Base-by-base conservation (phyloP, 306 rosid genomes). In the Rubus idaeus region DNA sequence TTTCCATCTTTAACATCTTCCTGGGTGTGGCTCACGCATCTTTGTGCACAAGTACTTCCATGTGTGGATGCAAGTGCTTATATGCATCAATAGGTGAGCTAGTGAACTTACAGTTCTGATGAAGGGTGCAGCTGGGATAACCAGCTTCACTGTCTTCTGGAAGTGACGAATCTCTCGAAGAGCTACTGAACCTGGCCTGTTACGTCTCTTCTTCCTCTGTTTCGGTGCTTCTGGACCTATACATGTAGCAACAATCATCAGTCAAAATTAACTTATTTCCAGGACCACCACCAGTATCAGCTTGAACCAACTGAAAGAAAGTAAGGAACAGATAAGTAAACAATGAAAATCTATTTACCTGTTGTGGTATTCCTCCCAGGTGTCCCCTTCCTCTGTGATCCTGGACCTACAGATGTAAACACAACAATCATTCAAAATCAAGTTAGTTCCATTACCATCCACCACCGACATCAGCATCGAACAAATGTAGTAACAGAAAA, bases 81-180 rank as follows among this genome's bases (percentile, higher is more conserved):
- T 10, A 17, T 14, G 70, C 55, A 11, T 10, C 18, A 45, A 13
- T 50, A 12, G 69, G 70, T 18, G 57, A 51, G 58, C 10, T 39
- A 42, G 39, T 18, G 53, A 73, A 83, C 97, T 84, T 78, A 92
- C 97, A 46, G 85, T 68, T 88, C 96, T 87, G 42, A 93, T 80
- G 77, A 93, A 93, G 3, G 90, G 87, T 60, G 91, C 89, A 78
- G 84, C 80, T 50, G 98, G 98, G 61, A 93, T 79, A 42, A 93
- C 60, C 82, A 89, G 80, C 5, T 77, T 44, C 71, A 71, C 52
- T 52, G 83, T 40, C 79, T 46, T 93, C 81, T 93, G 98, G 21
- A 71, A 83, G 2, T 63, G 72, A 10, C 96, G 90, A 83, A 93
- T 93, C 89, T 93, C 91, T 14, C 89, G 90, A 64, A 93, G 92